Evolutionary conservation across 23 red algal species (phyloP), one percentile per base, ranked within the genome.

Genomic region (Pyropia haitanensis): DNA sequence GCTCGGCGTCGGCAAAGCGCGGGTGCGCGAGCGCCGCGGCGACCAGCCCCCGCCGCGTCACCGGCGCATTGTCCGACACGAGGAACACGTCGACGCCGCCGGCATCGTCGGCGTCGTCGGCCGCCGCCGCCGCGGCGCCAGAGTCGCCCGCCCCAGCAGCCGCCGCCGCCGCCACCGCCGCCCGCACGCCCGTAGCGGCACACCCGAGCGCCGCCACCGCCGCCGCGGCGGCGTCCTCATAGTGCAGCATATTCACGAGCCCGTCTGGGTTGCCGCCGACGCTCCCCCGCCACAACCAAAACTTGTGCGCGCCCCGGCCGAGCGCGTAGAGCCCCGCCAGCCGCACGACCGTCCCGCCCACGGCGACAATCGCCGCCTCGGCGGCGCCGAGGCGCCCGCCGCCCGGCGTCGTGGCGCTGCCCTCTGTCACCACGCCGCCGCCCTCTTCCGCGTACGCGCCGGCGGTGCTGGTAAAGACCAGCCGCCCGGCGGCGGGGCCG

Each of bases 381-480:
- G 55, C 29, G 19, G 79, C 27, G 30, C 61, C 58, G 2, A 18
- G 18, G 19, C 51, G n/a, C 1, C 56, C 61, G 1, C 22, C 21
- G 14, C 66, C 80, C 56, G 67, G 29, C 5, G 60, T 62, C 12
- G 23, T 27, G 5, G 53, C 32, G 2, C 75, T 71, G 3, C 65
- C 68, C 49, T 78, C 70, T 25, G 72, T 71, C 2, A 75, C 61
- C 19, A 81, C 29, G 7, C 21, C 52, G 1, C 29, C 51, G 9
- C 44, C 63, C 6, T 28, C 27, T 16, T 51, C 49, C 8, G 31
- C 75, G 44, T 88, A 74, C 68, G 88, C 90, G 13, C 77, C 77
- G 15, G 63, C 71, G 25, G 77, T 81, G 6, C 75, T 82, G 49
- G 90, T 95, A 66, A 95, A 95, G 18, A 95, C 71, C 25, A 88